A percentile compares a stretch with the other conserved stretches of the same genome.
phyloP scores from a whole-genome alignment of 352 stramenopile genomes.

The Globisporangium spiculum region DNA sequence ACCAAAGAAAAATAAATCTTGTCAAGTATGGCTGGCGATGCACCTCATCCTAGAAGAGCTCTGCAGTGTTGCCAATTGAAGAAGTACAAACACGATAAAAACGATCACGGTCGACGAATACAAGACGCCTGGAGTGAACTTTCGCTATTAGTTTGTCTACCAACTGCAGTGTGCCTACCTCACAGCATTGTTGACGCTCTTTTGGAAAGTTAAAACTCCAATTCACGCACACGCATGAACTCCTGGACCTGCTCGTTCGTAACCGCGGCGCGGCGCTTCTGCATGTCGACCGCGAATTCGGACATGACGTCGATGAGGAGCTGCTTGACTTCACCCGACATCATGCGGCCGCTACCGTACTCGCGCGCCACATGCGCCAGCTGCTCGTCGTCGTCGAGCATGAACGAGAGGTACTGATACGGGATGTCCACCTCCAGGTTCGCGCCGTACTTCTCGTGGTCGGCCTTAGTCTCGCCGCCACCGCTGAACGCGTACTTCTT shows the following conservation, averaged over 20 bases:
- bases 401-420: slow-evolving; percentile 99
- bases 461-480: slow-evolving; percentile 96
- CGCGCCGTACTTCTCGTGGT: slow-evolving; percentile 97
- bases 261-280: slow-evolving; percentile 91
- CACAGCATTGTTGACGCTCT: not conserved
- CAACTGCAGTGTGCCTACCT: not conserved
- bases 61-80: not conserved
- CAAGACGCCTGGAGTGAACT: slow-evolving; percentile 4
- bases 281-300: slow-evolving; percentile 93
- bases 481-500: slow-evolving; percentile 91
- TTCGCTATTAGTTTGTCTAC: not conserved
- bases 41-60: not conserved
- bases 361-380: slow-evolving; percentile 92
- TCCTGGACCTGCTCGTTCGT: slow-evolving; percentile 95
- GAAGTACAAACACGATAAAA: slow-evolving; percentile 4
- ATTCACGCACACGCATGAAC: slow-evolving; percentile 95
- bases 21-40: not conserved
- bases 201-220: slow-evolving; percentile 82
- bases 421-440: slow-evolving; percentile 98
- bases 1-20: not conserved
- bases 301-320: slow-evolving; percentile 93
- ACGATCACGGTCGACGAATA: not conserved
- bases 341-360: slow-evolving; percentile 95
- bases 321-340: slow-evolving; percentile 98
- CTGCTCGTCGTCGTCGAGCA: slow-evolving; percentile 98